A percentile compares a stretch with the other conserved stretches of the same genome.
Evolutionary conservation across 75 land plant species (phyloP).

Genomic region (Adiantum capillusveneris): DNA sequence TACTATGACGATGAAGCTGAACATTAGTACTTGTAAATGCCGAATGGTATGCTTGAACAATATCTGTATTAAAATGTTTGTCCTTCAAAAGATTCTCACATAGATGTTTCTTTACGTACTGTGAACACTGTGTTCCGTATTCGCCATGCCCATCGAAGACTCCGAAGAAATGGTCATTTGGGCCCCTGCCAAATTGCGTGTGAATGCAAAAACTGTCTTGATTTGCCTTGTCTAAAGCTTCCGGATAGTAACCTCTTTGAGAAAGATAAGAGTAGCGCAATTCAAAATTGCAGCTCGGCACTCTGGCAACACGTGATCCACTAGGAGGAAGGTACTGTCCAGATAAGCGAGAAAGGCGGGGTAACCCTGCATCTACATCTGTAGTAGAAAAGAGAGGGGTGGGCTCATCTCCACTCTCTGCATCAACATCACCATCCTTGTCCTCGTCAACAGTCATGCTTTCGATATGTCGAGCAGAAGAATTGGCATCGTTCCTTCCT

Average conservation of each 20-base stretch:
- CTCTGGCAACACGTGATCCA: slow-evolving; percentile 55
- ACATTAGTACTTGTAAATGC: slow-evolving; percentile 47
- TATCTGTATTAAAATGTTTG: slow-evolving; percentile 36
- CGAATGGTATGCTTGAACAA: slow-evolving; percentile 47
- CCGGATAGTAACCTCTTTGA: slow-evolving; percentile 84
- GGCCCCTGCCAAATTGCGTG: slow-evolving; percentile 47
- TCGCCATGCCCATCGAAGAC: slow-evolving; percentile 95
- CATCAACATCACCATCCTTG: slow-evolving; percentile 6
- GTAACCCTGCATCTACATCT: slow-evolving; percentile 66
- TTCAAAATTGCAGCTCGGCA: slow-evolving; percentile 43
- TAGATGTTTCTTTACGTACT: slow-evolving; percentile 53
- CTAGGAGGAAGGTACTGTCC: slow-evolving; percentile 81
- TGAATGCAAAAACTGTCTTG: slow-evolving; percentile 73
- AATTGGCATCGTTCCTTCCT: not conserved
- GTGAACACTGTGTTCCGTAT: slow-evolving; percentile 68
- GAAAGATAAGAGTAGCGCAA: slow-evolving; percentile 54
- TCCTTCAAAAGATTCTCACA: slow-evolving; percentile 42
- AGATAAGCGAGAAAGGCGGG: slow-evolving; percentile 57
- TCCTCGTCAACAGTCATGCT: slow-evolving; percentile 2
- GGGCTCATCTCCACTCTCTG: not conserved
- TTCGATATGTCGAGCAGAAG: not conserved
- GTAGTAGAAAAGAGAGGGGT: slow-evolving; percentile 8
- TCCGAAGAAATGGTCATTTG: slow-evolving; percentile 80
- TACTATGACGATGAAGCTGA: slow-evolving; percentile 47
- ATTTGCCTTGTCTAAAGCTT: slow-evolving; percentile 67